A percentile compares a stretch with the other conserved stretches of the same genome.
These are phyloP conservation scores for Candida koratica DNA, from an alignment of 805 yeast species.

Conservation along the genomic window DNA sequence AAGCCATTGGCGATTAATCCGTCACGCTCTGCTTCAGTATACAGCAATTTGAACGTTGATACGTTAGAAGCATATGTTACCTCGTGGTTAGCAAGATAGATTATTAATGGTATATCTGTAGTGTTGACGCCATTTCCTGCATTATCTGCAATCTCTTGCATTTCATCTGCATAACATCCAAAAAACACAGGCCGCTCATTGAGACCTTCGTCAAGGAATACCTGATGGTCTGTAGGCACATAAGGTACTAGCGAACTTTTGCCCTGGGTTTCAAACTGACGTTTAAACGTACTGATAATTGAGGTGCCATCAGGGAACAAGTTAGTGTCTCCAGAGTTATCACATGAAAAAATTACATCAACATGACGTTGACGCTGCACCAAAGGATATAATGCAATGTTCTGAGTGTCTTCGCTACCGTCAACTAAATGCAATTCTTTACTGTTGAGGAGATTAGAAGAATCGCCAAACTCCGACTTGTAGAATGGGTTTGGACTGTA, in stretches of 20 bases:
- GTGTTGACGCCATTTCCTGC: constrained; percentile 21
- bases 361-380: constrained; percentile 32
- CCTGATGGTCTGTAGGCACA: constrained; percentile 59
- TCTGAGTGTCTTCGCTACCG: constrained; percentile 43
- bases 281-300: constrained; percentile 29
- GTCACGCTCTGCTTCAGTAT: constrained; percentile 52
- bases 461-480: constrained; percentile 17
- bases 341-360: constrained; percentile 42
- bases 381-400: constrained; percentile 39
- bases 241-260: constrained; percentile 69
- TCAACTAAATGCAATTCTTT: constrained; percentile 36
- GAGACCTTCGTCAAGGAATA: constrained; percentile 59
- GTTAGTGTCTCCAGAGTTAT: constrained; percentile 38
- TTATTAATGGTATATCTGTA: constrained; percentile 55
- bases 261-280: constrained; percentile 42
- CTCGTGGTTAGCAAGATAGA: constrained; percentile 71
- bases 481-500: constrained; percentile 42
- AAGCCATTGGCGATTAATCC: constrained; percentile 70
- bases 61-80: constrained; percentile 64
- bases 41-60: constrained; percentile 66
- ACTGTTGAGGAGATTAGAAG: constrained; percentile 19
- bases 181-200: constrained; percentile 72
- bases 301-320: constrained; percentile 41
- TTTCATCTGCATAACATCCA: constrained; percentile 69
- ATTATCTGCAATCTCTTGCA: constrained; percentile 45